A percentile compares a stretch with the other conserved stretches of the same genome.
These are phyloP conservation scores for Plantago ovata DNA, from an alignment of 257 asterid species.

Conservation along the genomic window DNA sequence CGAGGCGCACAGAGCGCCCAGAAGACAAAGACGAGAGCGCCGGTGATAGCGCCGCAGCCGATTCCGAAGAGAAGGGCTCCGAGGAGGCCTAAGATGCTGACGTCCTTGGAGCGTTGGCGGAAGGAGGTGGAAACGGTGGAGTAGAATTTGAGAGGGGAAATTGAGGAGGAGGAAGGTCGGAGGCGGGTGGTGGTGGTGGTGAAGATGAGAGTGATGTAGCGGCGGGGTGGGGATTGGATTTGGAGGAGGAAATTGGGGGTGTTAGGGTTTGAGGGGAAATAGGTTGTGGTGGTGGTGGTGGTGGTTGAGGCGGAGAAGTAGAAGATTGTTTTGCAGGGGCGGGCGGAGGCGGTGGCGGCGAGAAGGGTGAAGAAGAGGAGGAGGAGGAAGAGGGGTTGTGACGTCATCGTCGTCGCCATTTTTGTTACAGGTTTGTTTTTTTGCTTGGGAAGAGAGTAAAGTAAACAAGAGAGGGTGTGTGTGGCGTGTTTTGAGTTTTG, in stretches of 20 bases:
- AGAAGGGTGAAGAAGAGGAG: constrained; percentile 27
- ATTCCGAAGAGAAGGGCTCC: constrained; percentile 76
- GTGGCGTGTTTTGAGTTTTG: no score
- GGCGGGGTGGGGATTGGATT: constrained; percentile 23
- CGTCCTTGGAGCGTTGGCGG: constrained; percentile 61
- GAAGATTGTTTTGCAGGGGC: constrained; percentile 71
- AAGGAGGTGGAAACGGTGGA: constrained; percentile 60
- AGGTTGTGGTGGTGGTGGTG: constrained; percentile 38
- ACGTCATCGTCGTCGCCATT: constrained; percentile 58
- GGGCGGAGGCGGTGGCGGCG: constrained; percentile 38
- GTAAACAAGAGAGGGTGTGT: background rate
- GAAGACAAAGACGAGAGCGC: constrained; percentile 57
- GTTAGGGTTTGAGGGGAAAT: constrained; percentile 38
- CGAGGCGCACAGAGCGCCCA: constrained; percentile 61
- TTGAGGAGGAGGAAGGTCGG: constrained; percentile 17
- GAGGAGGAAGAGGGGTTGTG: constrained; percentile 20
- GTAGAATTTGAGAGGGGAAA: constrained; percentile 40
- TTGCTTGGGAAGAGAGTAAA: background rate
- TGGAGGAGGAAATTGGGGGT: constrained; percentile 21
- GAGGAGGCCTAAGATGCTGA: constrained; percentile 75
- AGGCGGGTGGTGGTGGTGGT: constrained; percentile 25
- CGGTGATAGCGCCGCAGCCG: constrained; percentile 79
- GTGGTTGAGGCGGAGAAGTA: constrained; percentile 42
- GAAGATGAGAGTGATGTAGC: constrained; percentile 37
- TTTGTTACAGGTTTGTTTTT: background rate